phyloP scores from a whole-genome alignment of 1,139 yeast species.

The Sugiyamaella castrensis region DNA sequence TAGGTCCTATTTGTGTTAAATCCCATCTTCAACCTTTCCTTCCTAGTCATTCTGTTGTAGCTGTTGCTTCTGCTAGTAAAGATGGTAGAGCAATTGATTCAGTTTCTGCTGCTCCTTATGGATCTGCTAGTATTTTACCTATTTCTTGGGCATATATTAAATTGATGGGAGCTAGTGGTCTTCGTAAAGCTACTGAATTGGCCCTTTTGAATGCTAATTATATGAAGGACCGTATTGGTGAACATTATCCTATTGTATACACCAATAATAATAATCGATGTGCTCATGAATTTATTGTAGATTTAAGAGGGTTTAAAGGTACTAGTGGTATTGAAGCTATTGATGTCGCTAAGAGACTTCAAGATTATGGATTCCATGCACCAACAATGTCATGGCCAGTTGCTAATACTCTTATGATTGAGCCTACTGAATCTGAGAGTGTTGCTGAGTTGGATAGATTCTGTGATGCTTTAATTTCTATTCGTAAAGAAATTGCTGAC shows the following conservation, averaged over 20 bases:
- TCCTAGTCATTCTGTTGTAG: slow-evolving; percentile 69
- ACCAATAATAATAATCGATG: slow-evolving; percentile 70
- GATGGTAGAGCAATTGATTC: slow-evolving; percentile 52
- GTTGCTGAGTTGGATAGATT: slow-evolving; percentile 85
- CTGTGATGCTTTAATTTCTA: slow-evolving; percentile 79
- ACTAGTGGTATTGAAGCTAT: slow-evolving; percentile 82
- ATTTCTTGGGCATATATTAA: slow-evolving; percentile 94
- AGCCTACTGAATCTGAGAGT: slow-evolving; percentile 95
- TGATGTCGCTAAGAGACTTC: slow-evolving; percentile 93
- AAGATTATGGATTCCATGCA: slow-evolving; percentile 98
- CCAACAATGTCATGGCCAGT: slow-evolving; percentile 99
- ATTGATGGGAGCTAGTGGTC: slow-evolving; percentile 81
- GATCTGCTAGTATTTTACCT: slow-evolving; percentile 90
- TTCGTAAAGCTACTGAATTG: slow-evolving; percentile 79
- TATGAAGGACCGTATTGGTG: slow-evolving; percentile 75
- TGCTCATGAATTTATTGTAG: slow-evolving; percentile 95
- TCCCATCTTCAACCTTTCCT: slow-evolving; percentile 76
- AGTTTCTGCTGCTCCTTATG: slow-evolving; percentile 92
- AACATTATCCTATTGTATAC: slow-evolving; percentile 73
- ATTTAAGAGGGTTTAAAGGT: slow-evolving; percentile 78
- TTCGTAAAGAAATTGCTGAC: slow-evolving; percentile 79
- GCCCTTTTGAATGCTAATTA: slow-evolving; percentile 96
- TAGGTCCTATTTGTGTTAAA: slow-evolving; percentile 95
- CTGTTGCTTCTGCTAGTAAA: slow-evolving; percentile 42
- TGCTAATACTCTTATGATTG: slow-evolving; percentile 95